These are phyloP conservation scores for Takashimella tepidaria DNA, from an alignment of 1,284 basidiomycete genomes.

Conservation along the genomic window DNA sequence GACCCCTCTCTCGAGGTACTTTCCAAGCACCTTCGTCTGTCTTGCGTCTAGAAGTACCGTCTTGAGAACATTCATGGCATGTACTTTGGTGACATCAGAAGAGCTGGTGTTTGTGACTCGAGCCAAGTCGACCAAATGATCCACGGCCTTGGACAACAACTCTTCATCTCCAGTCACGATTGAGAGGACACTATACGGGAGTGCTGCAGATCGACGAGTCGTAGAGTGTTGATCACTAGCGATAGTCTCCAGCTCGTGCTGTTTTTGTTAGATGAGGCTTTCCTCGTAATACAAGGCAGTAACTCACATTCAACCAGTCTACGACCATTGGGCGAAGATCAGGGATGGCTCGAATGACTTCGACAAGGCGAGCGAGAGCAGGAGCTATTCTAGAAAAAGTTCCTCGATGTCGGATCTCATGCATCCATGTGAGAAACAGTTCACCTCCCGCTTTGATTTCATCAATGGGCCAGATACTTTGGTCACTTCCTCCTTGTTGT, in stretches of 20 bases:
- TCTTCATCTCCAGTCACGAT: slow-evolving; percentile 30
- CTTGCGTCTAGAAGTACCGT: slow-evolving; percentile 44
- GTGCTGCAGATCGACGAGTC: slow-evolving; percentile 44
- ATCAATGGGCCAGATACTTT: slow-evolving; percentile 27
- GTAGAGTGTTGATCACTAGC: slow-evolving; percentile 38
- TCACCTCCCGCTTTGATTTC: slow-evolving; percentile 33
- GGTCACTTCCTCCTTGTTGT: slow-evolving; percentile 1
- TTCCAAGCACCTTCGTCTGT: slow-evolving; percentile 31
- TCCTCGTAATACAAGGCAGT: neutral
- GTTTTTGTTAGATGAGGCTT: slow-evolving; percentile 3
- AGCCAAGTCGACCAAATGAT: slow-evolving; percentile 29
- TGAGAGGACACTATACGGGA: slow-evolving; percentile 42
- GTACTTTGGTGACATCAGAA: slow-evolving; percentile 40
- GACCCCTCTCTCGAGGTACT: slow-evolving; percentile 40
- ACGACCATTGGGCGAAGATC: slow-evolving; percentile 20
- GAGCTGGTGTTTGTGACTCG: slow-evolving; percentile 23
- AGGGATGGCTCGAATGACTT: slow-evolving; percentile 19
- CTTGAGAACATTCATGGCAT: slow-evolving; percentile 46
- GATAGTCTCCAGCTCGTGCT: slow-evolving; percentile 38
- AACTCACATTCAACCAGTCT: slow-evolving; percentile 38
- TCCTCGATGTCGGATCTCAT: slow-evolving; percentile 46
- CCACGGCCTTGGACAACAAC: slow-evolving; percentile 31
- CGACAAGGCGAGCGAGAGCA: slow-evolving; percentile 36
- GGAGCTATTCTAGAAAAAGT: slow-evolving; percentile 43
- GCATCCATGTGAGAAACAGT: slow-evolving; percentile 41